These are phyloP conservation scores for Mortierella sp. DNA, from an alignment of 371 early-diverging fungal species.

Conservation along the genomic window DNA sequence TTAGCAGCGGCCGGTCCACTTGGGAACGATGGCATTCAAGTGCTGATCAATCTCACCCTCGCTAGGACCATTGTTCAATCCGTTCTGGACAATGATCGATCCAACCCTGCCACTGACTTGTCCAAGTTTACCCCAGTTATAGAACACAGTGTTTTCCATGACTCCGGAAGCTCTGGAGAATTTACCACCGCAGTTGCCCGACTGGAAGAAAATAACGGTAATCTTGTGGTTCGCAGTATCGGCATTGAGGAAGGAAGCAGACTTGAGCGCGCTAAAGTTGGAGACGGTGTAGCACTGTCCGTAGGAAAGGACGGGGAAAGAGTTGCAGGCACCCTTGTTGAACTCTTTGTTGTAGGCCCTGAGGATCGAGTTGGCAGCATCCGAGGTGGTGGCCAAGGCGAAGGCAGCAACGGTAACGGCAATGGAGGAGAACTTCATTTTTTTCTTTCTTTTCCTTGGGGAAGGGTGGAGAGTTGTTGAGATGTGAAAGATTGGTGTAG, in stretches of 20 bases:
- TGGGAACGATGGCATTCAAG: no score
- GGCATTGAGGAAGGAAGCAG: not conserved
- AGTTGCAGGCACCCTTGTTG: not conserved
- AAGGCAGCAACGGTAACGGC: not conserved
- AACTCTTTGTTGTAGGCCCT: not conserved
- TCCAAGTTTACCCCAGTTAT: not conserved
- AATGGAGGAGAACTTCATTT: not conserved
- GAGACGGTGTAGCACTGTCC: not conserved
- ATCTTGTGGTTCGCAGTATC: not conserved
- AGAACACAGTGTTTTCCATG: not conserved
- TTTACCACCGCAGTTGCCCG: conserved; percentile 2
- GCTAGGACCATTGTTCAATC: no score
- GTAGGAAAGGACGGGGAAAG: not conserved
- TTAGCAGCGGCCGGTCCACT: not conserved
- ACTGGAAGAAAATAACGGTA: not conserved
- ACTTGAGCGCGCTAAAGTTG: not conserved
- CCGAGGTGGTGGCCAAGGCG: not conserved
- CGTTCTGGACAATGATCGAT: conserved; percentile 1
- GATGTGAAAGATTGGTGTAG: not conserved
- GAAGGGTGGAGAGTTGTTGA: not conserved
- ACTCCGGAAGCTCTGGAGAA: not conserved
- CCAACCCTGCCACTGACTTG: not conserved
- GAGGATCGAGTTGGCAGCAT: not conserved
- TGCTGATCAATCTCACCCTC: no score
- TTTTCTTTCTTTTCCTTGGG: no score